phyloP scores from a whole-genome alignment of 257 asterid genomes.

The Nicotiana attenuata region DNA sequence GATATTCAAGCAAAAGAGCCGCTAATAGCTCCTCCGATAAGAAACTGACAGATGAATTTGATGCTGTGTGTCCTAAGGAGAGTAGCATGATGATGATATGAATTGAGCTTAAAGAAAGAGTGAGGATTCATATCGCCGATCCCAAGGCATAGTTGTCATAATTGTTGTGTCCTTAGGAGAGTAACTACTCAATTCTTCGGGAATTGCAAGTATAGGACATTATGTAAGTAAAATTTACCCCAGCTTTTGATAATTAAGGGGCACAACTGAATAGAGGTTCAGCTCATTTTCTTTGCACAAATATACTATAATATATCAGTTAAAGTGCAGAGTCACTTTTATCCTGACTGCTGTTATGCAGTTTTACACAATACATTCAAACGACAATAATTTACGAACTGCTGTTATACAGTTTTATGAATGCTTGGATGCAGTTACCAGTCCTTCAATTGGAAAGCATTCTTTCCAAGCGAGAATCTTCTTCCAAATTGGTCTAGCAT shows the following conservation, averaged over 20 bases:
- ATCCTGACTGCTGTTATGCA: neutral
- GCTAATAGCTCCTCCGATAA: neutral
- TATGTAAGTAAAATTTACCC: neutral
- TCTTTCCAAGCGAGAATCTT: neutral
- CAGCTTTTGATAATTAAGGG: neutral
- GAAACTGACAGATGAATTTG: neutral
- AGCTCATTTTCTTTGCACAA: neutral
- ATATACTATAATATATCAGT: neutral
- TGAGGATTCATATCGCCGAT: no score
- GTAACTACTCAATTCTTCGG: neutral
- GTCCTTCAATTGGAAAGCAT: slow-evolving; percentile 2
- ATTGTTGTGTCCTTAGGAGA: neutral
- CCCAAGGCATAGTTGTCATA: no score
- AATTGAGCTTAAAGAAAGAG: no score
- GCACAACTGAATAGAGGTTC: neutral
- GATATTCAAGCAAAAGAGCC: slow-evolving; percentile 1
- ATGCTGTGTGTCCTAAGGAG: neutral
- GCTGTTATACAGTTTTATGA: neutral
- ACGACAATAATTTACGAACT: neutral
- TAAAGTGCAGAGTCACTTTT: neutral
- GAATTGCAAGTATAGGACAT: neutral
- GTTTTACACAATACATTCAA: neutral
- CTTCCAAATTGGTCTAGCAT: neutral
- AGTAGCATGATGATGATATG: neutral
- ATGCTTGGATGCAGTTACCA: neutral